Evolutionary conservation across 495 filamentous ascomycete genomes (phyloP).

Genomic region (Alectoria sarmentosa): DNA sequence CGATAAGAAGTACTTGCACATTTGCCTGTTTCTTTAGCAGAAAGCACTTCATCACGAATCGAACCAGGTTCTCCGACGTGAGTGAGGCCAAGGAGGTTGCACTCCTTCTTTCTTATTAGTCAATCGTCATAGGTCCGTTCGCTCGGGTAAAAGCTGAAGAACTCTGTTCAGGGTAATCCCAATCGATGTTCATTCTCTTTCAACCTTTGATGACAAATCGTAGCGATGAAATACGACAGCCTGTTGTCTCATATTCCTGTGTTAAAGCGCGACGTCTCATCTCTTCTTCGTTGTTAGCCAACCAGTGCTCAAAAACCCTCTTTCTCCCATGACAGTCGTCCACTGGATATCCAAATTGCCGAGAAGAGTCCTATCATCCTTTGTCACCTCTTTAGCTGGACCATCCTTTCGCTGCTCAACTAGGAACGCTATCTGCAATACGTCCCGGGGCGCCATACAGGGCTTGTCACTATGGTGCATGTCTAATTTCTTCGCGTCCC

Average conservation of each 20-base stretch:
- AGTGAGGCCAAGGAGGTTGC: neutral
- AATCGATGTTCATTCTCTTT: neutral
- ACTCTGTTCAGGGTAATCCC: neutral
- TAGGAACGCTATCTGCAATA: constrained; percentile 86
- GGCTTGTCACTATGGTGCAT: constrained; percentile 39
- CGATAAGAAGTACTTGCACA: neutral
- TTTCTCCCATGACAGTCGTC: constrained; percentile 84
- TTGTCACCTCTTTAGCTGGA: constrained; percentile 44
- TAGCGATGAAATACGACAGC: neutral
- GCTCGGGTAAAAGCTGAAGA: neutral
- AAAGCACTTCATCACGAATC: neutral
- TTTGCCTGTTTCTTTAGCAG: neutral
- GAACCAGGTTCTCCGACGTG: neutral
- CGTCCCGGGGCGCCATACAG: constrained; percentile 74
- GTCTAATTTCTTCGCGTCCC: constrained; percentile 39
- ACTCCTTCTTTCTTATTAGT: neutral
- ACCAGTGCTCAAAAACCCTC: constrained; percentile 79
- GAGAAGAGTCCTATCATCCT: constrained; percentile 57
- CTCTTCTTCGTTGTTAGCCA: constrained; percentile 61
- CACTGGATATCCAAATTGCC: constrained; percentile 83
- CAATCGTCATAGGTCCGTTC: neutral
- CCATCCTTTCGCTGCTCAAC: constrained; percentile 59
- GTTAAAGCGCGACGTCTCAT: constrained; percentile 19
- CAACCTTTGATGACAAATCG: neutral
- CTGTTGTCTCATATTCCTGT: neutral